A percentile compares a stretch with the other conserved stretches of the same genome.
phyloP scores from a whole-genome alignment of 768 basidiomycete genomes.

The Mycena galericulata region DNA sequence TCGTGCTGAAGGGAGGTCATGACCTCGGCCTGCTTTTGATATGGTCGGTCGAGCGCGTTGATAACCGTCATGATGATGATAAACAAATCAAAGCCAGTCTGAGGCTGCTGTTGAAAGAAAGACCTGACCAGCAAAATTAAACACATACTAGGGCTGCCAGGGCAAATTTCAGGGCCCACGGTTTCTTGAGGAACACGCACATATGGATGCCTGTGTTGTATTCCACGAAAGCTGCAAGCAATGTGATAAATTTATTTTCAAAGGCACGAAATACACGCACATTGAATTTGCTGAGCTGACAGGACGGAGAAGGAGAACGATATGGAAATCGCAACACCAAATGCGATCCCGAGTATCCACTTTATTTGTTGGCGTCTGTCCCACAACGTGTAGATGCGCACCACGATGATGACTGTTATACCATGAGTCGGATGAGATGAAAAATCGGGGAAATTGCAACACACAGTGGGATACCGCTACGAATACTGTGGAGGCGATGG shows the following conservation, averaged over 20 bases:
- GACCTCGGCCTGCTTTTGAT: constrained; percentile 1
- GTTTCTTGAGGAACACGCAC: constrained; percentile 11
- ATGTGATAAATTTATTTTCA: background rate
- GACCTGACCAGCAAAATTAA: no score
- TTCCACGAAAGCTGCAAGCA: constrained; percentile 1
- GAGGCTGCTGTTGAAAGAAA: no score
- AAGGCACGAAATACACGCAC: background rate
- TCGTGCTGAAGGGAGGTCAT: constrained; percentile 11
- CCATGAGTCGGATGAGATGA: background rate
- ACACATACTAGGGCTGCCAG: no score
- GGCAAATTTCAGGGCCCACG: constrained; percentile 3
- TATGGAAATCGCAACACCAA: background rate
- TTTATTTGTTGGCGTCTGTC: constrained; percentile 4
- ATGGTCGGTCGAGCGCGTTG: constrained; percentile 9
- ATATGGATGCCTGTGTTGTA: constrained; percentile 16
- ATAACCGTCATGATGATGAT: background rate
- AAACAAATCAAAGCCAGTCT: constrained; percentile 7
- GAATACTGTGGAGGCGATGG: constrained; percentile 8
- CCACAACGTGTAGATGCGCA: constrained; percentile 23
- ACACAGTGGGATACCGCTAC: constrained; percentile 12
- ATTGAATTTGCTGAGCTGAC: background rate
- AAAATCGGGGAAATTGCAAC: background rate
- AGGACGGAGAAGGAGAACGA: constrained; percentile 7
- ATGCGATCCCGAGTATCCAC: constrained; percentile 10
- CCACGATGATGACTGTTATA: constrained; percentile 9